Conservation (phyloP, 2,329 filamentous ascomycete genomes). For the Monosporascus sp. region DNA sequence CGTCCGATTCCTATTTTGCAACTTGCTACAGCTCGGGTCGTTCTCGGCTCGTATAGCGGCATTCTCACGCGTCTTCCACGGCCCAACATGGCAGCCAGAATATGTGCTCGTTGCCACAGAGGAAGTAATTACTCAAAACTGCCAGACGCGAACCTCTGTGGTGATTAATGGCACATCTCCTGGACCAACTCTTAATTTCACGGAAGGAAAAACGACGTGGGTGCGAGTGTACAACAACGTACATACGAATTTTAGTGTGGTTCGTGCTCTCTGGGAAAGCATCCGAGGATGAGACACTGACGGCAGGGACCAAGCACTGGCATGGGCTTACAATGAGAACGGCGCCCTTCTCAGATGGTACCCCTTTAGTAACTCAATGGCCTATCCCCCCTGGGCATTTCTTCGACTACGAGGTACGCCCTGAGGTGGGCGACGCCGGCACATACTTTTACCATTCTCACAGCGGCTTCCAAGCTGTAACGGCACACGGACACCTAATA, state of each 20-base stretch:
- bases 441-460: slow-evolving; percentile 68
- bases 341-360: slow-evolving; percentile 60
- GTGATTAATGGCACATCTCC: slow-evolving; percentile 49
- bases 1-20: too few species aligned
- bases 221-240: slow-evolving; percentile 55
- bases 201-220: slow-evolving; percentile 46
- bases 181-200: slow-evolving; percentile 42
- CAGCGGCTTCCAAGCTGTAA: slow-evolving; percentile 55
- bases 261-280: slow-evolving; percentile 21
- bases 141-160: slow-evolving; percentile 39
- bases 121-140: slow-evolving; percentile 38
- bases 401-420: slow-evolving; percentile 62
- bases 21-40: background rate
- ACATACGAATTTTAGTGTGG: slow-evolving; percentile 47
- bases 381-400: slow-evolving; percentile 55
- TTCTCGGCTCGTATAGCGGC: background rate
- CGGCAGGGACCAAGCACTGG: slow-evolving; percentile 48
- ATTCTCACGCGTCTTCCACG: slow-evolving; percentile 9
- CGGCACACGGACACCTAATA: slow-evolving; percentile 52
- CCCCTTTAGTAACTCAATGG: slow-evolving; percentile 57
- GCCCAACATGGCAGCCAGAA: slow-evolving; percentile 23
- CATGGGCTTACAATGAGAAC: slow-evolving; percentile 56
- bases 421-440: slow-evolving; percentile 47
- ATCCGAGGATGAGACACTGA: background rate
- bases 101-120: slow-evolving; percentile 23